Conservation (phyloP, 495 filamentous ascomycete species). For the Xylaria intraflava region DNA sequence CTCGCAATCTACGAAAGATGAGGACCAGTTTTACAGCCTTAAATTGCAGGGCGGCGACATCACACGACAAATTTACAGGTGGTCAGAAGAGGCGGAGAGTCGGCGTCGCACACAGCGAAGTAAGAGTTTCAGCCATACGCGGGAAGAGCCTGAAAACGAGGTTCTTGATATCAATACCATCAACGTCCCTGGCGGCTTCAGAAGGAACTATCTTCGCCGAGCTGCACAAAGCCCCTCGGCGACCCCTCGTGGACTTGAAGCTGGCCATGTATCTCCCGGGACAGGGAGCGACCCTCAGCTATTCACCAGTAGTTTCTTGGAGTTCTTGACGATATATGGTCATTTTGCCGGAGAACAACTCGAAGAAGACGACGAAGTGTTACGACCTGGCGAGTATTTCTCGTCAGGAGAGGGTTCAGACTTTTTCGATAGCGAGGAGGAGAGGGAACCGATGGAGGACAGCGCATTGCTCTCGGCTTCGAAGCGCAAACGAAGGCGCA, state of each 20-base stretch:
- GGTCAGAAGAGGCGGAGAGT: conserved; percentile 74
- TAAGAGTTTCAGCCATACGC: conserved; percentile 72
- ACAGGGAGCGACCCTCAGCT: conserved; percentile 50
- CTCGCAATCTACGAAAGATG: conserved; percentile 41
- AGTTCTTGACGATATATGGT: conserved; percentile 89
- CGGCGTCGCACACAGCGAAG: conserved; percentile 59
- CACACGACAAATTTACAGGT: conserved; percentile 87
- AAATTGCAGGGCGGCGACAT: conserved; percentile 90
- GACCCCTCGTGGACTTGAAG: conserved; percentile 38
- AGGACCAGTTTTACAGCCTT: conserved; percentile 87
- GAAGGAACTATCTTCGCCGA: conserved; percentile 76
- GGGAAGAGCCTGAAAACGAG: conserved; percentile 72
- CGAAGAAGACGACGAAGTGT: conserved; percentile 87
- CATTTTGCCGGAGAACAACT: conserved; percentile 96
- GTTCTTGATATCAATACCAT: conserved; percentile 78
- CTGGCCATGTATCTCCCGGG: conserved; percentile 32
- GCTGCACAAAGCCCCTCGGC: conserved; percentile 52
- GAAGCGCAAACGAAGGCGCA: conserved; percentile 62
- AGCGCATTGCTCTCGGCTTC: conserved; percentile 72
- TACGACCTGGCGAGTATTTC: conserved; percentile 80
- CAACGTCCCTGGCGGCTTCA: conserved; percentile 86
- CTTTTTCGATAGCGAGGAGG: conserved; percentile 50
- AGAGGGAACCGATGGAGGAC: conserved; percentile 68
- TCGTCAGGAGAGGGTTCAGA: conserved; percentile 58
- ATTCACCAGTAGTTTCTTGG: conserved; percentile 85